These are phyloP conservation scores for Xerocomellus amylosporus DNA, from an alignment of 768 basidiomycete genomes.

Conservation along the genomic window DNA sequence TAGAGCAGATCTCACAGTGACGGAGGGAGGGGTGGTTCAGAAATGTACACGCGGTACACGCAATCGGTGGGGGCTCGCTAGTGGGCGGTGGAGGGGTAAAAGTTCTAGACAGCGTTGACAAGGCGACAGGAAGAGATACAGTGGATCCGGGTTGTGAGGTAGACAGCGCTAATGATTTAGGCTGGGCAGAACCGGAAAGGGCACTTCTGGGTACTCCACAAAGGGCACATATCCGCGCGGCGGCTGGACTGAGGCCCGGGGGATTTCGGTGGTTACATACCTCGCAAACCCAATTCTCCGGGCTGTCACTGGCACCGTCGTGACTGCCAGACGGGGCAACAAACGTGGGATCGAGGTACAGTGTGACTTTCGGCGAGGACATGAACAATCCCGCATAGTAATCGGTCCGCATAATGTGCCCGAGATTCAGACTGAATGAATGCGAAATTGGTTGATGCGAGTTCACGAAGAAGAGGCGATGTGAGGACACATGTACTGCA, in stretches of 20 bases:
- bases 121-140: conserved; percentile 29
- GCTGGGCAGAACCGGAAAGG: conserved; percentile 25
- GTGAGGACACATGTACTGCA: conserved; percentile 68
- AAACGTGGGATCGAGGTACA: conserved; percentile 50
- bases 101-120: conserved; percentile 18
- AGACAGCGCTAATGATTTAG: conserved; percentile 35
- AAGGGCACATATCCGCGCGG: conserved; percentile 67
- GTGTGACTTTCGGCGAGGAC: conserved; percentile 85
- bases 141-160: conserved; percentile 40
- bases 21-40: conserved; percentile 75
- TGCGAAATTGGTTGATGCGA: conserved; percentile 41
- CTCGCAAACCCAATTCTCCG: conserved; percentile 76
- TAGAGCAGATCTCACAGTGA: conserved; percentile 84
- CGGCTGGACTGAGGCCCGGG: conserved; percentile 67
- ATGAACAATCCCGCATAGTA: conserved; percentile 88
- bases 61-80: conserved; percentile 37
- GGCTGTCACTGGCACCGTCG: conserved; percentile 34
- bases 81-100: conserved; percentile 21
- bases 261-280: conserved; percentile 88
- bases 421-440: conserved; percentile 70
- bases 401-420: conserved; percentile 70
- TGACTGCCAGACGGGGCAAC: conserved; percentile 24
- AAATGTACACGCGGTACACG: conserved; percentile 90
- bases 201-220: conserved; percentile 74
- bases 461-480: conserved; percentile 84